These are phyloP conservation scores for Hypoxylon sp. DNA, from an alignment of 2,329 filamentous ascomycete genomes.

Conservation along the genomic window DNA sequence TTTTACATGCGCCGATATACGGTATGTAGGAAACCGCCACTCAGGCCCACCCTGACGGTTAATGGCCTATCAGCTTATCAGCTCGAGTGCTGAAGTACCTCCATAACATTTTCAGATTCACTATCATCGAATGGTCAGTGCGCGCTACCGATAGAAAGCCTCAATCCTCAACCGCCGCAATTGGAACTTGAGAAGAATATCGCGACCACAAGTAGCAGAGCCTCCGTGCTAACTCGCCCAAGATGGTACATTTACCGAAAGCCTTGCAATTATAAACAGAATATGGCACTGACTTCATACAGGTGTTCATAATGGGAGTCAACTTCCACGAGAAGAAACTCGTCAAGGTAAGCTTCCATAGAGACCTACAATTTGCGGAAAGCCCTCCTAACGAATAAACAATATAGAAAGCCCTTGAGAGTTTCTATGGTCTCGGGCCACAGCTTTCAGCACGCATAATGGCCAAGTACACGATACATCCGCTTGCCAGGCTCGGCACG, in stretches of 20 bases:
- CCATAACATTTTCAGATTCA: slow-evolving; percentile 1
- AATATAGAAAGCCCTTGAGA: slow-evolving; percentile 78
- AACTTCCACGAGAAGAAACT: slow-evolving; percentile 88
- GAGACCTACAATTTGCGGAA: slow-evolving; percentile 18
- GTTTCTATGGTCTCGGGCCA: slow-evolving; percentile 88
- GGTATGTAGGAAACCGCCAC: too few species aligned
- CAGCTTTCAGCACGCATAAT: slow-evolving; percentile 80
- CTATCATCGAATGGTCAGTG: slow-evolving; percentile 26
- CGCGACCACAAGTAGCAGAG: slow-evolving; percentile 18
- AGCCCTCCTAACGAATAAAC: slow-evolving; percentile 25
- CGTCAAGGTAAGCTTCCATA: slow-evolving; percentile 75
- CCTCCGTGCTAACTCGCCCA: slow-evolving; percentile 24
- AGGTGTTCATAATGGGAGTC: slow-evolving; percentile 89
- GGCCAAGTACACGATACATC: slow-evolving; percentile 90
- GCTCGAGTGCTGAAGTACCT: background rate
- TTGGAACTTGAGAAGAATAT: slow-evolving; percentile 18
- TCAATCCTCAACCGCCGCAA: slow-evolving; percentile 17
- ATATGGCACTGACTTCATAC: slow-evolving; percentile 5
- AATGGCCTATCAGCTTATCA: slow-evolving; percentile 35
- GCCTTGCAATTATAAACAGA: background rate
- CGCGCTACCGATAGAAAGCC: slow-evolving; percentile 14
- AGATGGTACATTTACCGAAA: slow-evolving; percentile 35
- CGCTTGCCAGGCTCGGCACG: slow-evolving; percentile 81
- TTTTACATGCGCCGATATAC: too few species aligned
- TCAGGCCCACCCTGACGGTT: slow-evolving; percentile 28